Base-by-base conservation (phyloP, 1,139 yeast species). In the Groenewaldozyma sp. region DNA sequence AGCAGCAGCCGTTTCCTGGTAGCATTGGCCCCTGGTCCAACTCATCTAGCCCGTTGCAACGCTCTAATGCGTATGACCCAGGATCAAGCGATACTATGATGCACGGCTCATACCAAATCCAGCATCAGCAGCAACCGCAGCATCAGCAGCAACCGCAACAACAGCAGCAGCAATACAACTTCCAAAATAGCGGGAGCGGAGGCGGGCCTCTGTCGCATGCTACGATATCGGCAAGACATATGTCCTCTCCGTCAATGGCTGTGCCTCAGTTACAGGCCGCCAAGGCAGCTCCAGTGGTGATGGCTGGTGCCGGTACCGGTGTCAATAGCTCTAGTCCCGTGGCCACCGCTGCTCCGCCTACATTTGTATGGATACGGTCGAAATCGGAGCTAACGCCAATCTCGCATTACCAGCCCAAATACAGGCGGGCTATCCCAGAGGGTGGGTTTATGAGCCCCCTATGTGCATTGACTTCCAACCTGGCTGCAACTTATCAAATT, bases 391-490 rank as follows among this genome's bases (percentile, higher is more conserved):
- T 86, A 48, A 68, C 68, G 24, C 95, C 95, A 0, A 65, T 69
- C 24, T 50, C 71, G 13, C 78, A 83, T 50, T 63, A 66, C 17
- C 77, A 73, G 43, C 94, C 95, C 1, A 80, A 79, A 59, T 82
- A 76, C 55, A 71, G 96, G 47, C 71, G 96, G 37, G 87, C 94
- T 6, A 74, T 88, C 1, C 76, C 83, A 33, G 80, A 81, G 42
- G 78, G 87, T 4, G 76, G 80, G 34, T 84, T 78, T 48, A 74
- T 86, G 29, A 82, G 95, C n/a, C 98, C 98, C 0, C 70, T 84
- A 17, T 71, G 75, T 43, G 95, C 95, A 1, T 65, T 88, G 44
- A 83, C 96, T 0, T 73, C 78, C 3, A 78, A 83, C 43, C 65
- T 91, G 35, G 73, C 91, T 3, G 78, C 88, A 22, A 80, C 96